phyloP scores from a whole-genome alignment of 352 stramenopile genomes.

The Phytophthora pinifolia region DNA sequence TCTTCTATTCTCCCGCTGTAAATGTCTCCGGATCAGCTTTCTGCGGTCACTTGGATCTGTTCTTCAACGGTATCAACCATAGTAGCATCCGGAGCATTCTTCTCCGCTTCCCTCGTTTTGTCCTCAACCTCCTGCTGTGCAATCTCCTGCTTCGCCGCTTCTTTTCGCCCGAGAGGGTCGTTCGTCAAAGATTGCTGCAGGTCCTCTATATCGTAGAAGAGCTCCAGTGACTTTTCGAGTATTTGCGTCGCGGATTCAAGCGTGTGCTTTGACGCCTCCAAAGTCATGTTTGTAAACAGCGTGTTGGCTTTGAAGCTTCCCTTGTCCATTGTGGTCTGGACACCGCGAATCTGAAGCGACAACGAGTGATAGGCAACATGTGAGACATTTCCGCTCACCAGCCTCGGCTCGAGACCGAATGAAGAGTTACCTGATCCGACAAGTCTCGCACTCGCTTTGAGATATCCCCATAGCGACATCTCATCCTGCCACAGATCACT shows the following conservation, averaged over 20 bases:
- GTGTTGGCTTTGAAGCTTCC: slow-evolving; percentile 23
- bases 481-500: slow-evolving; percentile 71
- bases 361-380: background rate
- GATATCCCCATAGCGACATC: slow-evolving; percentile 62
- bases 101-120: slow-evolving; percentile 17
- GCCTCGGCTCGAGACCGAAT: background rate
- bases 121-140: slow-evolving; percentile 20
- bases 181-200: slow-evolving; percentile 31
- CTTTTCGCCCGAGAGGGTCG: slow-evolving; percentile 29
- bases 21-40: slow-evolving; percentile 16
- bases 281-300: slow-evolving; percentile 51
- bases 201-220: slow-evolving; percentile 53
- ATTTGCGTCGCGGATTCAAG: slow-evolving; percentile 55
- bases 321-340: slow-evolving; percentile 29
- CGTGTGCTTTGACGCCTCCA: slow-evolving; percentile 53
- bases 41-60: slow-evolving; percentile 16
- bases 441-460: slow-evolving; percentile 47
- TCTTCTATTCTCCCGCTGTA: slow-evolving; percentile 16
- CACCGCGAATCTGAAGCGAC: slow-evolving; percentile 23
- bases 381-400: slow-evolving; percentile 5
- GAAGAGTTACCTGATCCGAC: slow-evolving; percentile 43
- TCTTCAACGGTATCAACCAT: slow-evolving; percentile 10
- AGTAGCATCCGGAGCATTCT: background rate
- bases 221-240: slow-evolving; percentile 55
- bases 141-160: slow-evolving; percentile 27